phyloP scores from a whole-genome alignment of 2,329 filamentous ascomycete species.

The Paracamarosporium sp. region DNA sequence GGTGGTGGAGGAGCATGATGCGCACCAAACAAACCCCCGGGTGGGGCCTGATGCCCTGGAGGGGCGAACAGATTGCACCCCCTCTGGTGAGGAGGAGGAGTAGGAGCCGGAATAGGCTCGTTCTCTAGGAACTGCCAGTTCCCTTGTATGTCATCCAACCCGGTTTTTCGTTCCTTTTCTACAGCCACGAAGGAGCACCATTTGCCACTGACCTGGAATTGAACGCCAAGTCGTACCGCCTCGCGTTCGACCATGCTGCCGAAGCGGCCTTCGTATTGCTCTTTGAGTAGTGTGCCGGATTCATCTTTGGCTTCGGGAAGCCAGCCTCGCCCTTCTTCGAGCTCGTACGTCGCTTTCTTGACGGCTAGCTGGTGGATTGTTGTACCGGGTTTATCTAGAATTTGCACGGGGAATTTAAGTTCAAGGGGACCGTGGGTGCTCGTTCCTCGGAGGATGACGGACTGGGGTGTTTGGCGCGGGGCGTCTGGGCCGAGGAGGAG shows the following conservation, averaged over 20 bases:
- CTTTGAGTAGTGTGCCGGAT: constrained; percentile 43
- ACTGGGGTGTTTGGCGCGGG: constrained; percentile 56
- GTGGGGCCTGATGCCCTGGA: not conserved
- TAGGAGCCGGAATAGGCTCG: not conserved
- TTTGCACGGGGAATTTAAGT: constrained; percentile 68
- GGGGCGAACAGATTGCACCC: not conserved
- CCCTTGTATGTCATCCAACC: constrained; percentile 13
- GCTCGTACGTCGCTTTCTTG: constrained; percentile 70
- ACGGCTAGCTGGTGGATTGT: constrained; percentile 75
- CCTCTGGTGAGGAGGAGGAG: too few species aligned
- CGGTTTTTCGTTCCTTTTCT: constrained; percentile 45
- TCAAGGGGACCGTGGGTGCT: constrained; percentile 65
- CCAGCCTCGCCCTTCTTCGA: constrained; percentile 76
- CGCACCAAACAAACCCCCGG: too few species aligned
- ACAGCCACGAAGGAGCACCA: constrained; percentile 78
- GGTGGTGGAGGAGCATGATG: too few species aligned
- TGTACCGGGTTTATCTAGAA: constrained; percentile 53
- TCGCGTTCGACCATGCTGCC: constrained; percentile 69
- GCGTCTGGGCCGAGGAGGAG: constrained; percentile 66
- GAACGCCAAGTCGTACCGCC: constrained; percentile 68
- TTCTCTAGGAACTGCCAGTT: constrained; percentile 32
- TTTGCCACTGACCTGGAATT: constrained; percentile 71
- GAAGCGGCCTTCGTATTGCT: constrained; percentile 57
- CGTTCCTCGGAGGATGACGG: constrained; percentile 65
- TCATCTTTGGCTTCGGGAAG: constrained; percentile 50